Conservation (phyloP, 2,329 filamentous ascomycete genomes). For the Trichoderma simmonsii region DNA sequence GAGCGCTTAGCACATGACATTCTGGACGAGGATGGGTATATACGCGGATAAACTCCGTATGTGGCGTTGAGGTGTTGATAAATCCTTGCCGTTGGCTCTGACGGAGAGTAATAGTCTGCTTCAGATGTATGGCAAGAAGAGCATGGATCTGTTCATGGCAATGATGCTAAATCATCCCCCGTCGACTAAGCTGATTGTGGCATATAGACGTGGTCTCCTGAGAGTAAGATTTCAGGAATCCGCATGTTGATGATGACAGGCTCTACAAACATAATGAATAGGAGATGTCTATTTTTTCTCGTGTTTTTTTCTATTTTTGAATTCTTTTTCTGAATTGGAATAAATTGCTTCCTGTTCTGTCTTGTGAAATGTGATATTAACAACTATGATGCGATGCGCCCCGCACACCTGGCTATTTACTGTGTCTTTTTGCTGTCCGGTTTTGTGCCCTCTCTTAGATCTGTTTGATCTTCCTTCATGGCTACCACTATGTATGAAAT, state of each 20-base stretch:
- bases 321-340: background rate
- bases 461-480: conserved; percentile 74
- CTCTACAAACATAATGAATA: conserved; percentile 22
- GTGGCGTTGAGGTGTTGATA: conserved; percentile 20
- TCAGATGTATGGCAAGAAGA: conserved; percentile 3
- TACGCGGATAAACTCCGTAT: conserved; percentile 22
- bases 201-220: conserved; percentile 22
- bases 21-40: conserved; percentile 20
- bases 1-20: conserved; percentile 14
- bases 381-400: background rate
- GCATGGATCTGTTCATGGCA: conserved; percentile 15
- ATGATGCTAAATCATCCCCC: conserved; percentile 22
- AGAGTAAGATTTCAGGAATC: background rate
- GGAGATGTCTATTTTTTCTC: background rate
- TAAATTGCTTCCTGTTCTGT: background rate
- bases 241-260: conserved; percentile 10
- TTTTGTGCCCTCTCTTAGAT: conserved; percentile 43
- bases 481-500: conserved; percentile 89
- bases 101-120: conserved; percentile 7
- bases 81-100: conserved; percentile 14
- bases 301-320: background rate
- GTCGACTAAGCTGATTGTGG: conserved; percentile 23
- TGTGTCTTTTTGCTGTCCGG: conserved; percentile 50
- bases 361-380: background rate
- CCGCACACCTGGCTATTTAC: conserved; percentile 25